A percentile compares a stretch with the other conserved stretches of the same genome.
phyloP scores from a whole-genome alignment of 768 basidiomycete genomes.

The Holtermannia corniformis region DNA sequence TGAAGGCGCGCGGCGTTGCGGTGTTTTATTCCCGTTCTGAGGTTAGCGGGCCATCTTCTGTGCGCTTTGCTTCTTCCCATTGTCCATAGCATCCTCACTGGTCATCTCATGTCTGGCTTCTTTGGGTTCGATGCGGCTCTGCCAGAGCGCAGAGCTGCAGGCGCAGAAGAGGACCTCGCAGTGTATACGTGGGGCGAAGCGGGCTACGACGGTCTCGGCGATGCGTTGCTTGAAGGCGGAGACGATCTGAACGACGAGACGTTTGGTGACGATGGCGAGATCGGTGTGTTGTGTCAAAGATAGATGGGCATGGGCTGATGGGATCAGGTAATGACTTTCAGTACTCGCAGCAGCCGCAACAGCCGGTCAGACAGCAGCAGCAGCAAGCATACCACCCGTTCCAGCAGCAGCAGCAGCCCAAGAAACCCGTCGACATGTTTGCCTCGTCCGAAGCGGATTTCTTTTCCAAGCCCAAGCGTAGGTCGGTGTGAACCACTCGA shows the following conservation, averaged over 20 bases:
- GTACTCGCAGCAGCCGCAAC: constrained; percentile 31
- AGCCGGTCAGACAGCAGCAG: too few species aligned
- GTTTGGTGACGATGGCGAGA: constrained; percentile 61
- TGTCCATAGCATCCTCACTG: too few species aligned
- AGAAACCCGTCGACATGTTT: constrained; percentile 29
- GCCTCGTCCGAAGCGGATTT: constrained; percentile 40
- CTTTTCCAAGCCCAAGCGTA: constrained; percentile 20
- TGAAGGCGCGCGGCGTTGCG: too few species aligned
- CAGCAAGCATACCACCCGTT: constrained; percentile 2
- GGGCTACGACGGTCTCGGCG: constrained; percentile 67
- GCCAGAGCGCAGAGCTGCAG: constrained; percentile 25
- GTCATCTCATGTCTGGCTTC: constrained; percentile 39
- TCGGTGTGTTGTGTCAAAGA: constrained; percentile 53
- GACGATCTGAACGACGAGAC: constrained; percentile 97
- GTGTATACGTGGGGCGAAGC: constrained; percentile 92
- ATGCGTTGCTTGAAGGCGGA: constrained; percentile 74
- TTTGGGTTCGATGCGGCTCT: constrained; percentile 40
- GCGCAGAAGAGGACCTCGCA: constrained; percentile 63
- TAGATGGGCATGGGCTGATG: not conserved
- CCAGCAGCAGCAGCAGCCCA: constrained; percentile 12
- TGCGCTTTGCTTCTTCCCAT: too few species aligned
- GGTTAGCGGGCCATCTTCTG: too few species aligned
- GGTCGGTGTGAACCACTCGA: not conserved
- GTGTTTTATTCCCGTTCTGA: too few species aligned
- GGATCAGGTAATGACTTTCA: constrained; percentile 33